phyloP scores from a whole-genome alignment of 176 grass and related monocot genomes.

The Rhynchospora pubera region DNA sequence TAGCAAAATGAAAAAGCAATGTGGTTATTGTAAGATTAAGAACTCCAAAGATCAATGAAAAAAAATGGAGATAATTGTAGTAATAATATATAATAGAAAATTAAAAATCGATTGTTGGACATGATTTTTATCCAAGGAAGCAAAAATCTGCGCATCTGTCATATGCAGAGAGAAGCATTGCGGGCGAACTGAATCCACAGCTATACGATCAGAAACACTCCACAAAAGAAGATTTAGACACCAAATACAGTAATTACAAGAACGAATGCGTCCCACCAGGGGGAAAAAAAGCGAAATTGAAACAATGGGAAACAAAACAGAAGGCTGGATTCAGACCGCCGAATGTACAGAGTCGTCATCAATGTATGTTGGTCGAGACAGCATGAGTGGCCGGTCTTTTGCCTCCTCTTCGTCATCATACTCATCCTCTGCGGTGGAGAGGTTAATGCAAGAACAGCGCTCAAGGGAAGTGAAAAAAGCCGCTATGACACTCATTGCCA shows the following conservation, averaged over 20 bases:
- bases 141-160: background rate
- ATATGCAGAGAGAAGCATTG: background rate
- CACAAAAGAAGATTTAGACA: background rate
- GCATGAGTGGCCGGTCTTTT: slow-evolving; percentile 55
- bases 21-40: background rate
- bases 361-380: slow-evolving; percentile 33
- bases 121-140: background rate
- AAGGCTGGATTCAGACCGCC: slow-evolving; percentile 25
- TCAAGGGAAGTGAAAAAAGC: slow-evolving; percentile 81
- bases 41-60: background rate
- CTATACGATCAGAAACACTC: background rate
- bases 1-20: background rate
- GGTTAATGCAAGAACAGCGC: slow-evolving; percentile 76
- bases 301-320: slow-evolving; percentile 41
- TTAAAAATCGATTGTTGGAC: background rate
- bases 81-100: background rate
- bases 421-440: slow-evolving; percentile 68
- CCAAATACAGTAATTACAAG: background rate
- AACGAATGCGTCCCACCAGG: background rate
- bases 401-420: slow-evolving; percentile 58
- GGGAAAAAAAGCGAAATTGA: background rate
- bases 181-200: background rate
- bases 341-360: background rate
- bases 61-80: background rate
- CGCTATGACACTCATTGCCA: slow-evolving; percentile 44